These are phyloP conservation scores for Raphanus hybrid DNA, from an alignment of 441 rosid species.

Conservation along the genomic window DNA sequence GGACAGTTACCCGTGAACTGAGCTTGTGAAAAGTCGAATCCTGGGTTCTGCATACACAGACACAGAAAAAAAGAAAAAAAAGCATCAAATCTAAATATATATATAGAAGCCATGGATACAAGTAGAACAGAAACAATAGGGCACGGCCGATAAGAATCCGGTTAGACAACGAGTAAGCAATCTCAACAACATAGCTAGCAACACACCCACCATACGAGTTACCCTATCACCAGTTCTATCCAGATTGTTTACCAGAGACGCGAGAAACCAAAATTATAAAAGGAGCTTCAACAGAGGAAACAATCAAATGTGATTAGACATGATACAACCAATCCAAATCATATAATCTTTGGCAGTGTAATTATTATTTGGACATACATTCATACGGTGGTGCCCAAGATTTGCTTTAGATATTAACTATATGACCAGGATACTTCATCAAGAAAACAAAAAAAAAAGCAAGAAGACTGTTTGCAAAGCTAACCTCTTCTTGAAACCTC, in stretches of 20 bases:
- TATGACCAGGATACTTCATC: background rate
- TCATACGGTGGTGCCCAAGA: too few relatives aligned
- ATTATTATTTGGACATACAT: background rate
- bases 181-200: background rate
- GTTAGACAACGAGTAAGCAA: background rate
- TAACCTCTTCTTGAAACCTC: constrained; percentile 89
- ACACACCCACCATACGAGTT: background rate
- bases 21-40: constrained; percentile 49
- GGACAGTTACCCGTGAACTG: constrained; percentile 48
- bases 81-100: background rate
- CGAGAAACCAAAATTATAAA: background rate
- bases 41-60: constrained; percentile 42
- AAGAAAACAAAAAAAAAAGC: background rate
- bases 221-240: background rate
- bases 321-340: background rate
- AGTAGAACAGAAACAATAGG: background rate
- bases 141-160: background rate
- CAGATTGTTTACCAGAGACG: background rate
- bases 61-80: background rate
- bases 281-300: background rate
- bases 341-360: background rate
- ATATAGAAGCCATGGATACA: background rate
- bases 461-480: background rate
- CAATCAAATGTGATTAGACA: background rate
- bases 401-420: too few relatives aligned